Percentiles rank a stretch among this genome's conserved stretches.
Evolutionary conservation across 2,329 filamentous ascomycete genomes (phyloP).

Genomic region (Calonectria ilicicola): DNA sequence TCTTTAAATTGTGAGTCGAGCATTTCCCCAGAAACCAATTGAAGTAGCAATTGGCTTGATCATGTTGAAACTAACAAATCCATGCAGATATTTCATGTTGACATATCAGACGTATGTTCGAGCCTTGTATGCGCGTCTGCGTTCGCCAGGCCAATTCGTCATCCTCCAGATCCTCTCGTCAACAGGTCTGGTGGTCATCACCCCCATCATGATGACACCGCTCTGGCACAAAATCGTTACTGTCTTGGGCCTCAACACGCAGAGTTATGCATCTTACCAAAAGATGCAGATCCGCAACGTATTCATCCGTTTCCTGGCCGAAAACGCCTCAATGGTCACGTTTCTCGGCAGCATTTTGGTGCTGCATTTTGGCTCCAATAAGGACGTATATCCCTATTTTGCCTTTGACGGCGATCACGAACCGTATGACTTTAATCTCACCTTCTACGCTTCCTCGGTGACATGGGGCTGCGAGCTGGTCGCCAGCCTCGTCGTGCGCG

Average conservation of each 20-base stretch:
- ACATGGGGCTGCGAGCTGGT: constrained; percentile 77
- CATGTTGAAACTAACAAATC: constrained; percentile 23
- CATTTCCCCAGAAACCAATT: neutral
- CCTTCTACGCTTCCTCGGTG: constrained; percentile 71
- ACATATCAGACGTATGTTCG: constrained; percentile 80
- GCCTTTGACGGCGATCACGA: constrained; percentile 65
- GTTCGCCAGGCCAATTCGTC: constrained; percentile 74
- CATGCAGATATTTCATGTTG: constrained; percentile 70
- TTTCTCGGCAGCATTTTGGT: constrained; percentile 75
- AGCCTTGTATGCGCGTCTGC: constrained; percentile 75
- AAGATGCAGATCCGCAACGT: constrained; percentile 75
- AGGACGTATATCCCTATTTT: constrained; percentile 77
- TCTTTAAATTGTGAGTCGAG: constrained; percentile 73
- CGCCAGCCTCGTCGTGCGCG: constrained; percentile 70
- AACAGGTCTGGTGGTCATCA: constrained; percentile 71
- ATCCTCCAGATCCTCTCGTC: constrained; percentile 74
- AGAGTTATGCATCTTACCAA: constrained; percentile 73
- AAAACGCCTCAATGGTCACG: constrained; percentile 76
- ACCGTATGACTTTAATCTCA: constrained; percentile 72
- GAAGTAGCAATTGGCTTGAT: neutral
- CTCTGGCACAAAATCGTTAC: constrained; percentile 67
- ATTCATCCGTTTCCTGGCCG: constrained; percentile 75
- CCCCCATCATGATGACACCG: constrained; percentile 72
- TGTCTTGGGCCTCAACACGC: constrained; percentile 66
- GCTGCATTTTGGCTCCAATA: constrained; percentile 75